Conservation (phyloP, 2,329 filamentous ascomycete genomes). For the Neophaeococcomyces aloes region DNA sequence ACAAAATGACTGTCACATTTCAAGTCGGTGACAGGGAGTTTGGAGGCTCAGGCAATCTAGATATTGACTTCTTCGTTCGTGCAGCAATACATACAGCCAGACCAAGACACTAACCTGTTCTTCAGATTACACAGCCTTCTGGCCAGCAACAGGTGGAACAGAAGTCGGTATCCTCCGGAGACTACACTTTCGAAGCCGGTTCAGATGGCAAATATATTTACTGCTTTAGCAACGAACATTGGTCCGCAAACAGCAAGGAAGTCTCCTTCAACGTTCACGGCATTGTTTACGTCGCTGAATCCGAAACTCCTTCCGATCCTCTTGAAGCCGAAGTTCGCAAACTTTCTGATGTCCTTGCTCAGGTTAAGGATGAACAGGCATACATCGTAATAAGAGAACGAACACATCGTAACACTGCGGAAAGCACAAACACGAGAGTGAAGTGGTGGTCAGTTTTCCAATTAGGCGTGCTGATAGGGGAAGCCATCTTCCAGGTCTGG, state of each 20-base stretch:
- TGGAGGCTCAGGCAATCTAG: constrained; percentile 83
- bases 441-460: constrained; percentile 99
- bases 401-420: constrained; percentile 94
- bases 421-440: constrained; percentile 93
- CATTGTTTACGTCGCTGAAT: constrained; percentile 90
- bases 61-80: constrained; percentile 95
- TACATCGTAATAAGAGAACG: constrained; percentile 94
- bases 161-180: constrained; percentile 73
- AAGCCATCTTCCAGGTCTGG: constrained; percentile 98
- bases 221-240: constrained; percentile 99
- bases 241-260: constrained; percentile 92
- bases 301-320: constrained; percentile 72
- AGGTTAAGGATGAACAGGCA: constrained; percentile 94
- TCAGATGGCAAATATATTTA: constrained; percentile 85
- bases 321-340: constrained; percentile 81
- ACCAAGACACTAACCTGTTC: neutral
- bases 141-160: constrained; percentile 69
- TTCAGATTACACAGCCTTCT: constrained; percentile 65
- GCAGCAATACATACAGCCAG: constrained; percentile 8
- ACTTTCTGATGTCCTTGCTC: constrained; percentile 72
- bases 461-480: constrained; percentile 73
- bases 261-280: constrained; percentile 99
- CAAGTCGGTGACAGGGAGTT: constrained; percentile 96
- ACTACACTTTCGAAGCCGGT: constrained; percentile 79
- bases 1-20: constrained; percentile 97